phyloP scores from a whole-genome alignment of 164 flowering plant genomes.

The Aristolochia contorta region DNA sequence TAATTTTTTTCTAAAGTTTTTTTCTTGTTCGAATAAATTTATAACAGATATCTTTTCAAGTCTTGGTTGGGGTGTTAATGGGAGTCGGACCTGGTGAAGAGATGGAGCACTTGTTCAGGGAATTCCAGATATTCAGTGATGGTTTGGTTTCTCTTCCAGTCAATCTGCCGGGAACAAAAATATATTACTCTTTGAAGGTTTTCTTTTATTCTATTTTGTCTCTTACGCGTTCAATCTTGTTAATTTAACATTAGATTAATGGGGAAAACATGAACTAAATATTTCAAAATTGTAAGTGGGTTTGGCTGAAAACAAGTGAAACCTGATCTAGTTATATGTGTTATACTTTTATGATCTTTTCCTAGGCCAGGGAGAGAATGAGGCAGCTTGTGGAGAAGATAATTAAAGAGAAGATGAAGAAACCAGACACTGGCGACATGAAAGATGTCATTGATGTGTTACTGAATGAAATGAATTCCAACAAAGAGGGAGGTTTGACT shows the following conservation, averaged over 20 bases:
- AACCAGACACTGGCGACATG: constrained; percentile 7
- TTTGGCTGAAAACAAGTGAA: no score
- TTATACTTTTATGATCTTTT: neutral
- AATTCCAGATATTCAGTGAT: constrained; percentile 66
- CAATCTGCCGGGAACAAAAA: constrained; percentile 73
- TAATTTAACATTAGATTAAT: no score
- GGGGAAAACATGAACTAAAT: no score
- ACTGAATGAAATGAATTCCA: constrained; percentile 13
- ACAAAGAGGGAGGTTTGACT: constrained; percentile 28
- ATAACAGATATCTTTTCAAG: constrained; percentile 61
- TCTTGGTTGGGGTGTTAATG: constrained; percentile 67
- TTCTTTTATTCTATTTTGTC: no score
- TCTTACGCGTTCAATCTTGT: no score
- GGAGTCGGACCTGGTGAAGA: constrained; percentile 69
- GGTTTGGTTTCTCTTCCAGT: constrained; percentile 82
- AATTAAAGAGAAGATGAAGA: constrained; percentile 41
- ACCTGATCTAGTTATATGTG: no score
- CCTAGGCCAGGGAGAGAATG: constrained; percentile 72
- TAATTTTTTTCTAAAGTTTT: no score
- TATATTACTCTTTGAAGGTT: constrained; percentile 82
- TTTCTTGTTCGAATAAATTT: no score
- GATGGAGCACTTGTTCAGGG: constrained; percentile 46
- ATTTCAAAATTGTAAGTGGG: no score
- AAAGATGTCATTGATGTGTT: constrained; percentile 60
- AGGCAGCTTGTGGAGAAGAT: constrained; percentile 43